Evolutionary conservation across 148 eudicot species (phyloP).

Genomic region (Amaranthus cruentus): DNA sequence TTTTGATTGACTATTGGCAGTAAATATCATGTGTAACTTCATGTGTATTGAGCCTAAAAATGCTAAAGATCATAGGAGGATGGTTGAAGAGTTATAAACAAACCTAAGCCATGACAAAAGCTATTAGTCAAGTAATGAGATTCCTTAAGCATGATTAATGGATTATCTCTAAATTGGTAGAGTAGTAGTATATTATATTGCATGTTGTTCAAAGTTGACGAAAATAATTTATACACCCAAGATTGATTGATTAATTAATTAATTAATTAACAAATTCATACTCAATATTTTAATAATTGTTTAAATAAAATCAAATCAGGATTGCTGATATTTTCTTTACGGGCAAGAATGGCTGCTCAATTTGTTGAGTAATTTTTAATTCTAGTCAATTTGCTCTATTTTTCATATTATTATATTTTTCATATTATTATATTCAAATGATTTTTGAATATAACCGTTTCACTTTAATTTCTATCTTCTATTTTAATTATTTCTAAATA

Average conservation of each 20-base stretch:
- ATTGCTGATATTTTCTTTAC: background rate
- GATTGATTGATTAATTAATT: background rate
- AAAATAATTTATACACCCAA: background rate
- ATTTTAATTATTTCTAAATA: too few species aligned
- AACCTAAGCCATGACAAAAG: conserved; percentile 14
- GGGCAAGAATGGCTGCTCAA: conserved; percentile 12
- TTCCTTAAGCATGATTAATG: background rate
- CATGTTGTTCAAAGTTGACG: conserved; percentile 9
- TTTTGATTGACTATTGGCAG: too few species aligned
- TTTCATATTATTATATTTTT: too few species aligned
- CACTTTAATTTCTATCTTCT: too few species aligned
- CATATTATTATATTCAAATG: too few species aligned
- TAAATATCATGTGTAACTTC: too few species aligned
- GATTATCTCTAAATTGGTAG: background rate
- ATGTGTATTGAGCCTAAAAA: too few species aligned
- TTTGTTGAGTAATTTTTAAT: background rate
- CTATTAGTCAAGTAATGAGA: background rate
- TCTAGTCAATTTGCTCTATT: too few species aligned
- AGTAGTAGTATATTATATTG: background rate
- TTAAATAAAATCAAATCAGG: too few species aligned
- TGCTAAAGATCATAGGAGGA: background rate
- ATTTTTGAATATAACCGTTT: too few species aligned
- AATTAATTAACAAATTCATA: background rate
- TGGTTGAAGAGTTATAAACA: background rate
- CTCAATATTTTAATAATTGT: background rate